These are phyloP conservation scores for Medicago ruthenica DNA, from an alignment of 306 rosid species.

Conservation along the genomic window DNA sequence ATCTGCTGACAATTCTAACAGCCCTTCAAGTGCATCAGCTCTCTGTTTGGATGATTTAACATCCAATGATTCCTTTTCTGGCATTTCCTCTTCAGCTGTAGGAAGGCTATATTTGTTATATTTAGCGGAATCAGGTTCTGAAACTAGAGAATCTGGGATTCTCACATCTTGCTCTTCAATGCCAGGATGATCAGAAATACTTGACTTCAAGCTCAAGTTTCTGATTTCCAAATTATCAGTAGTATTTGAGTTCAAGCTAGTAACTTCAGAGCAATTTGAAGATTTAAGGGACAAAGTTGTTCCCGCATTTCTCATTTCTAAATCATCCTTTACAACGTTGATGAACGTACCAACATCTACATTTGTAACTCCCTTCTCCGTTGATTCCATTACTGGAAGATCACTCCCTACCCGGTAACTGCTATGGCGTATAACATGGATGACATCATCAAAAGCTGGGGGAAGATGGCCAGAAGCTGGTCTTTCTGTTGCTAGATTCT, in stretches of 20 bases:
- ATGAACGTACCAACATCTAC: constrained; percentile 79
- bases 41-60: constrained; percentile 87
- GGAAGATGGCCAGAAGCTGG: constrained; percentile 66
- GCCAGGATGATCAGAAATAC: constrained; percentile 48
- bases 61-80: constrained; percentile 67
- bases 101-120: constrained; percentile 45
- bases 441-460: constrained; percentile 82
- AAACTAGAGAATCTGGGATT: constrained; percentile 43
- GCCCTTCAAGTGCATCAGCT: constrained; percentile 96
- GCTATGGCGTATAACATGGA: constrained; percentile 93
- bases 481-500: constrained; percentile 57
- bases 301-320: constrained; percentile 60
- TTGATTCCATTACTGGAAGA: constrained; percentile 69
- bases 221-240: constrained; percentile 62
- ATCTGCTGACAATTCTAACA: constrained; percentile 85
- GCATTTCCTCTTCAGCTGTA: constrained; percentile 57
- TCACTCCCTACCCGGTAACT: constrained; percentile 89
- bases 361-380: constrained; percentile 80
- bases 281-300: constrained; percentile 50
- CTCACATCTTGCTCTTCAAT: constrained; percentile 52
- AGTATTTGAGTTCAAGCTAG: constrained; percentile 49
- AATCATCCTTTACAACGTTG: constrained; percentile 68
- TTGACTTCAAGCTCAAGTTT: constrained; percentile 55
- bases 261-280: constrained; percentile 61
- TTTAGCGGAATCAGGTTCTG: constrained; percentile 55